Conservation (phyloP, 2,329 filamentous ascomycete genomes). For the Chaetomiaceae sp. region DNA sequence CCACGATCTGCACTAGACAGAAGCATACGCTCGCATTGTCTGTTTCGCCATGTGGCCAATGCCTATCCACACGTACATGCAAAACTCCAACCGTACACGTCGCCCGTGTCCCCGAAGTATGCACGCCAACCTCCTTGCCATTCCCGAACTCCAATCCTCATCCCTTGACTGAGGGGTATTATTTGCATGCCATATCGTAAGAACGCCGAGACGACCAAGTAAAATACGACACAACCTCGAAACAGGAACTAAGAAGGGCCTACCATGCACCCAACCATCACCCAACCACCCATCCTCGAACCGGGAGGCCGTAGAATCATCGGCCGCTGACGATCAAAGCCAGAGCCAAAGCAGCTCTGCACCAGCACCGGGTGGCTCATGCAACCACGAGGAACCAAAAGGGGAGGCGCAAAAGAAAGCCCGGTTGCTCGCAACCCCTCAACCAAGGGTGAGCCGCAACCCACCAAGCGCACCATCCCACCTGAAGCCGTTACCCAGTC, state of each 20-base stretch:
- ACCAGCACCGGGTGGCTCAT: not conserved
- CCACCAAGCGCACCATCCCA: not conserved
- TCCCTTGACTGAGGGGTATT: not conserved
- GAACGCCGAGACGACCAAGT: not conserved
- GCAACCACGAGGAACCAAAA: not conserved
- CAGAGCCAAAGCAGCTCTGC: not conserved
- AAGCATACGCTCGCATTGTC: too few species aligned
- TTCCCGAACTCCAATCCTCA: not conserved
- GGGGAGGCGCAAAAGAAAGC: not conserved
- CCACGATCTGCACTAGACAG: too few species aligned
- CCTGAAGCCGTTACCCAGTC: not conserved
- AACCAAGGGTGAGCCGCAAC: not conserved
- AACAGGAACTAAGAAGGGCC: too few species aligned
- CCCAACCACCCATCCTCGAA: not conserved
- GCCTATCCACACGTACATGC: too few species aligned
- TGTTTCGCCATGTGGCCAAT: too few species aligned
- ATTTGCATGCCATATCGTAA: not conserved
- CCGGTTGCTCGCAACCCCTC: not conserved
- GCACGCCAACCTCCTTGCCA: not conserved
- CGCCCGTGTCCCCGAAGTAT: not conserved
- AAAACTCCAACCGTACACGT: too few species aligned
- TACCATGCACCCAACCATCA: too few species aligned
- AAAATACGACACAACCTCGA: not conserved
- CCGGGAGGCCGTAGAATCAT: too few species aligned
- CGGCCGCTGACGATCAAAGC: not conserved